Conservation (phyloP, 305 asterid genomes). For the Coffea humblotiana region DNA sequence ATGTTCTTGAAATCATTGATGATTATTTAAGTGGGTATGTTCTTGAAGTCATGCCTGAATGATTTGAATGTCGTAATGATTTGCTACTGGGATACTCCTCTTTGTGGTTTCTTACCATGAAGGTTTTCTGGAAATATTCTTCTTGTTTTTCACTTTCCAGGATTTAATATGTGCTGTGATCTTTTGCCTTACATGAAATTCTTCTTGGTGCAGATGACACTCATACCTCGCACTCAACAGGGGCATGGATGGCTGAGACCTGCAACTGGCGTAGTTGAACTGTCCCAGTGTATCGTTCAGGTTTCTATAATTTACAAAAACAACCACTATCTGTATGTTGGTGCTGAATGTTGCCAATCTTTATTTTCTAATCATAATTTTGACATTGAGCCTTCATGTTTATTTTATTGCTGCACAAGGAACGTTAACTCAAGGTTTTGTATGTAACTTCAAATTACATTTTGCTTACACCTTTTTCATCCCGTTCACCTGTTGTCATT, state of each 20-base stretch:
- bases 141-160: neutral
- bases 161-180: neutral
- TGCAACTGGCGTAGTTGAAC: constrained; percentile 93
- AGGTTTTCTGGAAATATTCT: neutral
- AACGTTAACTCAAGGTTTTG: neutral
- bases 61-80: neutral
- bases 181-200: neutral
- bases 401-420: no score
- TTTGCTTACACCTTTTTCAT: neutral
- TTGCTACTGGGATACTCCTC: neutral
- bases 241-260: constrained; percentile 99
- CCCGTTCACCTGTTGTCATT: neutral
- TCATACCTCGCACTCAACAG: constrained; percentile 81
- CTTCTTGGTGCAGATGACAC: constrained; percentile 70
- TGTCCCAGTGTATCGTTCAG: constrained; percentile 93
- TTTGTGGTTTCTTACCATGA: neutral
- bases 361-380: neutral
- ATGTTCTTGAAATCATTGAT: neutral
- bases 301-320: constrained; percentile 30
- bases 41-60: neutral
- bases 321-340: neutral
- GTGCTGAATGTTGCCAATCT: neutral
- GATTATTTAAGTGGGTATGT: neutral
- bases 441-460: neutral
- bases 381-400: neutral